Percentiles rank a stretch among this genome's conserved stretches.
phyloP scores from a whole-genome alignment of 2,329 filamentous ascomycete species.

The Stachybotrys chlorohalonatus region DNA sequence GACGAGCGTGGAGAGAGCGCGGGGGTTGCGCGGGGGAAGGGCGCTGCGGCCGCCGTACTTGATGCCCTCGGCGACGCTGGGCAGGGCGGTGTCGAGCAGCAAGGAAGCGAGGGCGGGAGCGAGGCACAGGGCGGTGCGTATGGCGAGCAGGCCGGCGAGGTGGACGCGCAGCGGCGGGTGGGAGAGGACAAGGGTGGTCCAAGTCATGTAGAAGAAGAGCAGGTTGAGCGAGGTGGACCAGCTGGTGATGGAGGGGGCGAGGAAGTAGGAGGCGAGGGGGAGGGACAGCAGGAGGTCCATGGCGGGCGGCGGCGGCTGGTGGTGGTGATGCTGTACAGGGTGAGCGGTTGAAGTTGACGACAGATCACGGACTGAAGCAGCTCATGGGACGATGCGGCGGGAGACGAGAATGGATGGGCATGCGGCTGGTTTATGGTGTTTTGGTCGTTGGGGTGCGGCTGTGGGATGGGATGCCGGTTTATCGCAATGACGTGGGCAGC shows the following conservation, averaged over 20 bases:
- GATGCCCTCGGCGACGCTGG: conserved; percentile 57
- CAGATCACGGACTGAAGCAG: neutral
- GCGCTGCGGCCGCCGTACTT: conserved; percentile 54
- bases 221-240: conserved; percentile 76
- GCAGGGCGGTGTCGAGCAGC: conserved; percentile 60
- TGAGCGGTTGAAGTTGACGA: neutral
- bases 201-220: conserved; percentile 84
- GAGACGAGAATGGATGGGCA: neutral
- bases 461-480: neutral
- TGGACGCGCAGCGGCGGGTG: conserved; percentile 70
- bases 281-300: conserved; percentile 65
- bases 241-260: conserved; percentile 52
- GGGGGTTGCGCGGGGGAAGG: conserved; percentile 35
- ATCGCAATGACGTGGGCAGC: neutral
- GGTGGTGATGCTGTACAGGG: neutral
- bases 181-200: conserved; percentile 73
- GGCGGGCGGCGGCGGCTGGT: conserved; percentile 4
- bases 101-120: conserved; percentile 66
- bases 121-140: conserved; percentile 63
- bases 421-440: neutral
- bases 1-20: conserved; percentile 23
- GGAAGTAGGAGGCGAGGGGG: conserved; percentile 60
- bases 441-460: neutral
- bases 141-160: conserved; percentile 57
- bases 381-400: neutral